These are phyloP conservation scores for Erucastrum elatum DNA, from an alignment of 345 rosid genomes.

Conservation along the genomic window DNA sequence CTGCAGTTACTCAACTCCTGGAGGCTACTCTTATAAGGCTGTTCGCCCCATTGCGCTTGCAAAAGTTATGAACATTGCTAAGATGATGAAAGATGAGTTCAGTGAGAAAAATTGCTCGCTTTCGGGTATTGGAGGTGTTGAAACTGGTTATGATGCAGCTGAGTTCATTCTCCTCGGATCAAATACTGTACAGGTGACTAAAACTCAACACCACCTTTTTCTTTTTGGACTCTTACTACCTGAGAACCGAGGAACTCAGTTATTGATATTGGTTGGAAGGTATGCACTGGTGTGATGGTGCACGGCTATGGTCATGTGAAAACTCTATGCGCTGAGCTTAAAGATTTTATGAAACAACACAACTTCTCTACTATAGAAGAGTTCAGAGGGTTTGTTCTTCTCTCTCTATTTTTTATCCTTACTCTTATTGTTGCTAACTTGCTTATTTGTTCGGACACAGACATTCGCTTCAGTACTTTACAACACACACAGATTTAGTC, in stretches of 20 bases:
- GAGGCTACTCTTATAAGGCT: slow-evolving; percentile 92
- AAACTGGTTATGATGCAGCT: slow-evolving; percentile 91
- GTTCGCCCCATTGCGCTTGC: slow-evolving; percentile 95
- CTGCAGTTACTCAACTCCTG: slow-evolving; percentile 90
- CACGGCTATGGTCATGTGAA: slow-evolving; percentile 93
- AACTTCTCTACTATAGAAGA: slow-evolving; percentile 81
- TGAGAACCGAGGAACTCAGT: neutral
- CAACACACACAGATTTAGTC: slow-evolving; percentile 86
- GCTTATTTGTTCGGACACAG: slow-evolving; percentile 36
- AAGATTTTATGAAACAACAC: slow-evolving; percentile 87
- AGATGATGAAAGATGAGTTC: slow-evolving; percentile 85
- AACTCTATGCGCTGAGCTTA: slow-evolving; percentile 71
- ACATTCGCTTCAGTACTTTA: slow-evolving; percentile 81
- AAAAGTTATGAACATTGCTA: slow-evolving; percentile 87
- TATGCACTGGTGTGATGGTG: slow-evolving; percentile 98
- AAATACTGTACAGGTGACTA: slow-evolving; percentile 80
- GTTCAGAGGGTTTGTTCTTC: slow-evolving; percentile 73
- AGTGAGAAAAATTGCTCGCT: slow-evolving; percentile 58
- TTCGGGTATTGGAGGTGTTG: slow-evolving; percentile 95
- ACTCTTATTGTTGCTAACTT: neutral
- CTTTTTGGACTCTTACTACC: neutral
- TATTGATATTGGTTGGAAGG: slow-evolving; percentile 46
- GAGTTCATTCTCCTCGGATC: slow-evolving; percentile 95
- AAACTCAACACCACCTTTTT: neutral
- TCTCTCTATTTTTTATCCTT: neutral